Conservation (phyloP, 2,329 filamentous ascomycete genomes). For the Penicillium sp. region DNA sequence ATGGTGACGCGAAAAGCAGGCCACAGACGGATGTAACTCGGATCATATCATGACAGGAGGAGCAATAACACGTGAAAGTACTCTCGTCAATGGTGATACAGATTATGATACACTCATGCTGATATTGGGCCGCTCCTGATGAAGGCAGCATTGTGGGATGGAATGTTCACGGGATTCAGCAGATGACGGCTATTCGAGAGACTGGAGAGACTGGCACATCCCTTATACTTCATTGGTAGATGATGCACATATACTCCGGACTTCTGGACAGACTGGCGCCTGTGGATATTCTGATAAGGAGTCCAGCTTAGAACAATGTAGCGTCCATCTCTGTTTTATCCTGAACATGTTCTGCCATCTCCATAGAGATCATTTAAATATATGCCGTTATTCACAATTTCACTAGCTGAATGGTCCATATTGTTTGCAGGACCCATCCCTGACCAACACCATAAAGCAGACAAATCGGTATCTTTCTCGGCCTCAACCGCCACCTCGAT, state of each 20-base stretch:
- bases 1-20: background rate
- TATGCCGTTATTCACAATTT: too few species aligned
- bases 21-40: background rate
- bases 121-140: background rate
- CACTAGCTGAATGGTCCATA: too few species aligned
- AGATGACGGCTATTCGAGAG: too few species aligned
- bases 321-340: background rate
- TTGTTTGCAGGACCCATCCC: too few species aligned
- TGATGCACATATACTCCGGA: background rate
- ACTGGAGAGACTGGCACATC: too few species aligned
- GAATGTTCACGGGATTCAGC: too few species aligned
- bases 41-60: background rate
- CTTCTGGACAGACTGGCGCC: background rate
- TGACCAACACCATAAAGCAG: background rate
- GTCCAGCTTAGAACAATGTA: background rate
- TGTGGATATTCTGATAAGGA: background rate
- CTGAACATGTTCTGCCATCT: background rate
- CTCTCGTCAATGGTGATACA: background rate
- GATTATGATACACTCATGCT: background rate
- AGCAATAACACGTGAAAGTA: background rate
- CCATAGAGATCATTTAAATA: background rate
- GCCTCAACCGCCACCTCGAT: background rate
- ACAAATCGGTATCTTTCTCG: background rate
- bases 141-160: background rate
- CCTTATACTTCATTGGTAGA: background rate